Percentiles rank a stretch among this genome's conserved stretches.
Conservation (phyloP, 2,329 filamentous ascomycete species). For the Emmonsiellopsis sp. region DNA sequence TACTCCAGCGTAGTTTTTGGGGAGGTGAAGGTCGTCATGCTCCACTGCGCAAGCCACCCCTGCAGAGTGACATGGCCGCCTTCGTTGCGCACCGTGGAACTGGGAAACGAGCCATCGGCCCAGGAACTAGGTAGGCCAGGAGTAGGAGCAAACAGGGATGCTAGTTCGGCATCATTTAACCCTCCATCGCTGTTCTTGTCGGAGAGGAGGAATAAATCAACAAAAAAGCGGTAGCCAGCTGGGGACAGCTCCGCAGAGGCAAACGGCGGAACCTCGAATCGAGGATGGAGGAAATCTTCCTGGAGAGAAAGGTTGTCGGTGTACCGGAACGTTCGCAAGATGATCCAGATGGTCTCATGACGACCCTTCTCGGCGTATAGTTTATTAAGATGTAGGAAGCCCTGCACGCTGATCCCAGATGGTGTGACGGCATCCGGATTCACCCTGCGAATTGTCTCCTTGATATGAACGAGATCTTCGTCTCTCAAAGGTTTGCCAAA, state of each 20-base stretch:
- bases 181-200: slow-evolving; percentile 98
- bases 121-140: slow-evolving; percentile 81
- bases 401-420: slow-evolving; percentile 68
- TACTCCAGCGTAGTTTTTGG: slow-evolving; percentile 94
- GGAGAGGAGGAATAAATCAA: slow-evolving; percentile 88
- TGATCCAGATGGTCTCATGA: slow-evolving; percentile 98
- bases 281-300: slow-evolving; percentile 84
- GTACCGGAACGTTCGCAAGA: slow-evolving; percentile 88
- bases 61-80: slow-evolving; percentile 91
- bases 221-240: slow-evolving; percentile 91
- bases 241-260: slow-evolving; percentile 91
- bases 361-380: slow-evolving; percentile 95
- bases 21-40: slow-evolving; percentile 96
- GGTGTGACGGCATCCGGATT: slow-evolving; percentile 54
- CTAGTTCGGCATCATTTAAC: slow-evolving; percentile 74
- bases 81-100: slow-evolving; percentile 89
- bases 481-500: slow-evolving; percentile 78
- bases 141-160: slow-evolving; percentile 82
- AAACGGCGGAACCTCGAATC: slow-evolving; percentile 86
- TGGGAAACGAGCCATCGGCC: slow-evolving; percentile 82
- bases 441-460: slow-evolving; percentile 67
- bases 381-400: slow-evolving; percentile 86
- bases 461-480: slow-evolving; percentile 85
- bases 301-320: slow-evolving; percentile 89
- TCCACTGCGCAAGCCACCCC: slow-evolving; percentile 98